A percentile compares a stretch with the other conserved stretches of the same genome.
Conservation (phyloP, 345 rosid genomes). For the Rhodamnia argentea region DNA sequence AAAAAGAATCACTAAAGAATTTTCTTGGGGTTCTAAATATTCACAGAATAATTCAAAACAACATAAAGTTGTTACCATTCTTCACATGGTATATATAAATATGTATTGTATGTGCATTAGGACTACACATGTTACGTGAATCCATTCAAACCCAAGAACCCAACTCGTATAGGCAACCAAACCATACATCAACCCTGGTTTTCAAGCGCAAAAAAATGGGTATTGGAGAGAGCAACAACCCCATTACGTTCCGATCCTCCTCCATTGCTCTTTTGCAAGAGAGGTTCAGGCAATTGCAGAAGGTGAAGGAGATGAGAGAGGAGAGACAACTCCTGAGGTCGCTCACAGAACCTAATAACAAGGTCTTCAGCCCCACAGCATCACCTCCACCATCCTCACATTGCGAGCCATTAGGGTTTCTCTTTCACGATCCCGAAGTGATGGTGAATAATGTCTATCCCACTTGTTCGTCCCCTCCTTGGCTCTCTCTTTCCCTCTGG, state of each 20-base stretch:
- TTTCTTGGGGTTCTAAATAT: neutral
- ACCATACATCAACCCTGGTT: neutral
- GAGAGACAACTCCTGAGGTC: slow-evolving; percentile 27
- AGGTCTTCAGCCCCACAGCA: slow-evolving; percentile 5
- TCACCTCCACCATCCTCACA: slow-evolving; percentile 2
- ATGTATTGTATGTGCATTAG: neutral
- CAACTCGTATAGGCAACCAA: neutral
- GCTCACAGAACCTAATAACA: slow-evolving; percentile 14
- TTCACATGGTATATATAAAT: neutral
- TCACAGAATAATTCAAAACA: neutral
- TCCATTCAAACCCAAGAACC: neutral
- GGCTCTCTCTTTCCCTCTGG: slow-evolving; percentile 15
- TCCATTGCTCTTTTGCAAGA: slow-evolving; percentile 39
- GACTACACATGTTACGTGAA: neutral
- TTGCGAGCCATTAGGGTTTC: slow-evolving; percentile 25
- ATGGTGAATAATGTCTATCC: slow-evolving; percentile 11
- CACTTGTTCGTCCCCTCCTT: slow-evolving; percentile 10
- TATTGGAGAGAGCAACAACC: slow-evolving; percentile 29
- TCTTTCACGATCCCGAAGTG: slow-evolving; percentile 16
- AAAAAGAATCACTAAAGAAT: neutral
- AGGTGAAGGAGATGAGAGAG: slow-evolving; percentile 33
- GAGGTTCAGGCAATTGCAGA: slow-evolving; percentile 31
- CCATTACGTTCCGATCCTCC: slow-evolving; percentile 19
- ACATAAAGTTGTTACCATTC: neutral
- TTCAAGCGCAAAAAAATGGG: neutral